Evolutionary conservation across 257 asterid species (phyloP).

Genomic region (Prunella vulgaris): DNA sequence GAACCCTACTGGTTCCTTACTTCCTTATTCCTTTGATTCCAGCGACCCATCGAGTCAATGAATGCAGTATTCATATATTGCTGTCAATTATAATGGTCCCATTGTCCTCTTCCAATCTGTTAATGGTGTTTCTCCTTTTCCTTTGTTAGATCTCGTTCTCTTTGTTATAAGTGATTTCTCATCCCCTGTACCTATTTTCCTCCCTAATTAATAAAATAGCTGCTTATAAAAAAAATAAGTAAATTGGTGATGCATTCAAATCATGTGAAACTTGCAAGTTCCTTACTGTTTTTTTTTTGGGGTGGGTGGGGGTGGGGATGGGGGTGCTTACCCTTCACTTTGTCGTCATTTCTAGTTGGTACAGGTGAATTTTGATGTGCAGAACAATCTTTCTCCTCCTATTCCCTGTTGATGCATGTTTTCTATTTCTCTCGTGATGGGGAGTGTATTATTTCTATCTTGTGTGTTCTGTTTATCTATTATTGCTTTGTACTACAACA

Average conservation of each 20-base stretch:
- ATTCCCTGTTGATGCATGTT: neutral
- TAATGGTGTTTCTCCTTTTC: no score
- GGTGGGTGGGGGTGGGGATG: neutral
- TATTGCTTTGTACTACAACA: neutral
- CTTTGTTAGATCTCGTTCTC: neutral
- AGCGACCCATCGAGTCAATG: neutral
- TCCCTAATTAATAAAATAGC: neutral
- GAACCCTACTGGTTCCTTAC: neutral
- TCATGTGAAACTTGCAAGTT: neutral
- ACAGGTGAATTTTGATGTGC: neutral
- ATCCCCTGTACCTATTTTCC: neutral
- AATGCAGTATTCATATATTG: neutral
- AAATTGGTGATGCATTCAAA: neutral
- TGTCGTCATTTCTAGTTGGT: neutral
- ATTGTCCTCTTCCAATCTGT: no score
- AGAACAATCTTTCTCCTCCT: neutral
- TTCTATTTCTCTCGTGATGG: neutral
- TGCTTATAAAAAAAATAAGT: neutral
- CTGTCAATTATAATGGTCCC: neutral
- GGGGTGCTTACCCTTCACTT: neutral
- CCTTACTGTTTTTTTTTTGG: no score
- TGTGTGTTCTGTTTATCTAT: neutral
- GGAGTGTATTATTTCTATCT: slow-evolving; percentile 1
- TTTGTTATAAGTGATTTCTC: neutral
- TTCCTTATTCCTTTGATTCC: neutral